phyloP scores from a whole-genome alignment of 345 rosid genomes.

The Murraya koenigii region DNA sequence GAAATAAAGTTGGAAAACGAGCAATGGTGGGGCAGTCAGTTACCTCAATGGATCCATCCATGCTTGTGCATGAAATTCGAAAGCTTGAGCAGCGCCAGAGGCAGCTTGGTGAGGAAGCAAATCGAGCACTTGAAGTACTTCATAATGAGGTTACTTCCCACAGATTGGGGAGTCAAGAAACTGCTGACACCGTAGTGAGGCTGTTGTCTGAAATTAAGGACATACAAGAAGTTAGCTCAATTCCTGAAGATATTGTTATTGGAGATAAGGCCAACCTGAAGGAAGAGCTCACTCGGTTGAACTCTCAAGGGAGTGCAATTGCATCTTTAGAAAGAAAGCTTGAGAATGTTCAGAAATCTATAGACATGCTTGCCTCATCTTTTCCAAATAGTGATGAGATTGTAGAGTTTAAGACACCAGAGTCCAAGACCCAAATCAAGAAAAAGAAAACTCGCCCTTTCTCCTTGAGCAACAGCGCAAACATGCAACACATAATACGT shows the following conservation, averaged over 20 bases:
- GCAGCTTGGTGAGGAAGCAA: slow-evolving; percentile 91
- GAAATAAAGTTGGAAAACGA: slow-evolving; percentile 43
- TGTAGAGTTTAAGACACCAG: slow-evolving; percentile 49
- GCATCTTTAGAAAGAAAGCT: slow-evolving; percentile 79
- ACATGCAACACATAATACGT: slow-evolving; percentile 70
- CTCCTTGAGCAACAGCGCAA: slow-evolving; percentile 64
- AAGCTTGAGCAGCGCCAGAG: slow-evolving; percentile 80
- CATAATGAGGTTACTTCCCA: slow-evolving; percentile 89
- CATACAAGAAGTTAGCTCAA: slow-evolving; percentile 57
- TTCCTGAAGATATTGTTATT: slow-evolving; percentile 50
- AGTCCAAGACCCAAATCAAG: slow-evolving; percentile 52
- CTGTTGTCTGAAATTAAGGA: slow-evolving; percentile 81
- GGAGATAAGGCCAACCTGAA: slow-evolving; percentile 59
- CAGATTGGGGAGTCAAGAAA: slow-evolving; percentile 72
- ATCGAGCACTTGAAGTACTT: slow-evolving; percentile 83
- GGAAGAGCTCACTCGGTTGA: slow-evolving; percentile 78
- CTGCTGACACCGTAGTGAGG: slow-evolving; percentile 73
- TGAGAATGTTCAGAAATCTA: slow-evolving; percentile 81
- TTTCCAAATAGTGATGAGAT: slow-evolving; percentile 47
- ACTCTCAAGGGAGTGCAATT: slow-evolving; percentile 66
- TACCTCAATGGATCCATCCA: slow-evolving; percentile 70
- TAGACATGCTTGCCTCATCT: slow-evolving; percentile 70
- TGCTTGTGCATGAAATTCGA: slow-evolving; percentile 77
- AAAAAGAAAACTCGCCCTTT: slow-evolving; percentile 79
- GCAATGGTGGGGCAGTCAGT: slow-evolving; percentile 56